These are phyloP conservation scores for Aspergillus nidulans DNA, from an alignment of 495 filamentous ascomycete genomes.

Conservation along the genomic window DNA sequence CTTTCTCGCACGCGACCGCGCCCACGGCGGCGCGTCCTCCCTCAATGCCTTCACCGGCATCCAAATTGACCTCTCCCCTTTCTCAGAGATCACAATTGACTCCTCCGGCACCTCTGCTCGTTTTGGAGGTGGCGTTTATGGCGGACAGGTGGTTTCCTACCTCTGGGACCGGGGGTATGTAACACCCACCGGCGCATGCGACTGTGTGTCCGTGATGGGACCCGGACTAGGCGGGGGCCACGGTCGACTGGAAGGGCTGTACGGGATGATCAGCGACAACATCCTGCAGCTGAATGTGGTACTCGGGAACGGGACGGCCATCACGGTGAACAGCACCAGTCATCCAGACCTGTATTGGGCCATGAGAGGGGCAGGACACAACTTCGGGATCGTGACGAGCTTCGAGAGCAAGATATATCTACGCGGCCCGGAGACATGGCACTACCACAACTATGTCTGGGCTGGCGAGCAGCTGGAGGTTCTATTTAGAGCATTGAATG, in stretches of 20 bases:
- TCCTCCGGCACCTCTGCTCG: neutral
- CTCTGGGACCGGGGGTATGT: slow-evolving; percentile 11
- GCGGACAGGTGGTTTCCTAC: neutral
- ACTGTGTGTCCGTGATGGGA: slow-evolving; percentile 9
- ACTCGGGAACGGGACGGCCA: slow-evolving; percentile 2
- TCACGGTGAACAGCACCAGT: neutral
- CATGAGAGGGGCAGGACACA: slow-evolving; percentile 14
- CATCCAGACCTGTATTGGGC: slow-evolving; percentile 13
- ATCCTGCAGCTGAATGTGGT: slow-evolving; percentile 8
- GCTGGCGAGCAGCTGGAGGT: slow-evolving; percentile 1
- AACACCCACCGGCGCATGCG: neutral
- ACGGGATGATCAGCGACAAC: slow-evolving; percentile 11
- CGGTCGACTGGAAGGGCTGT: slow-evolving; percentile 5
- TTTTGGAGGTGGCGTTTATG: slow-evolving; percentile 3
- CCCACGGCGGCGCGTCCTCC: neutral
- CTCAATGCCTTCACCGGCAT: slow-evolving; percentile 4
- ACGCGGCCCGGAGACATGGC: neutral
- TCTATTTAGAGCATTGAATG: slow-evolving; percentile 4
- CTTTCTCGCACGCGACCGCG: slow-evolving; percentile 3
- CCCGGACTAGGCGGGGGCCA: slow-evolving; percentile 10
- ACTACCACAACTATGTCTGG: slow-evolving; percentile 7
- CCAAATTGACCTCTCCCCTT: neutral
- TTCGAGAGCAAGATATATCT: slow-evolving; percentile 9
- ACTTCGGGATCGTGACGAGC: slow-evolving; percentile 16
- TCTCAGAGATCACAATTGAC: slow-evolving; percentile 1